Evolutionary conservation across 345 rosid genomes (phyloP).

Genomic region (Murraya paniculata): DNA sequence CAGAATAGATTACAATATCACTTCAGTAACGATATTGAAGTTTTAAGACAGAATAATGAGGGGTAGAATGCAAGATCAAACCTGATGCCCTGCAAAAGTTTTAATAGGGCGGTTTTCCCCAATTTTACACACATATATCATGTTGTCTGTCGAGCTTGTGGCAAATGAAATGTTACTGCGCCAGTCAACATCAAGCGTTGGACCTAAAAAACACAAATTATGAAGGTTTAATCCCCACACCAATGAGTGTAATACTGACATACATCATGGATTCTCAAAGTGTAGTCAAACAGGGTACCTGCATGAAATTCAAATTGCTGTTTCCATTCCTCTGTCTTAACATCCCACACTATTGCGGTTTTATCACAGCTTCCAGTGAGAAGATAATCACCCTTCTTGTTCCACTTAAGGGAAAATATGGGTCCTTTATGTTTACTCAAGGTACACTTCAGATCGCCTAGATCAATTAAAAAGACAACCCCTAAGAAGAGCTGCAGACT

Average conservation of each 20-base stretch:
- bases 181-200: conserved; percentile 99
- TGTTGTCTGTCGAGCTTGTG: conserved; percentile 88
- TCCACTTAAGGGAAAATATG: conserved; percentile 98
- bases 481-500: background rate
- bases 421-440: conserved; percentile 96
- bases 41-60: background rate
- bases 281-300: conserved; percentile 37
- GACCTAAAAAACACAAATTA: conserved; percentile 50
- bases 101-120: conserved; percentile 77
- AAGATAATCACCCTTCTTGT: conserved; percentile 98
- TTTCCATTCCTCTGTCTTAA: conserved; percentile 86
- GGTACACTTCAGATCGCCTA: conserved; percentile 84
- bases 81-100: conserved; percentile 93
- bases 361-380: conserved; percentile 96
- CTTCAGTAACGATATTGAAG: background rate
- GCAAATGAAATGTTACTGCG: conserved; percentile 95
- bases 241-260: background rate
- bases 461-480: conserved; percentile 13
- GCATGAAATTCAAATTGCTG: conserved; percentile 94
- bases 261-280: background rate
- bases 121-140: conserved; percentile 94
- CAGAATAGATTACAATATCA: background rate
- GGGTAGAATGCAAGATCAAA: conserved; percentile 28
- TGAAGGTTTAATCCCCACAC: conserved; percentile 8
- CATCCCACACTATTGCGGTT: conserved; percentile 99